These are phyloP conservation scores for Gnomoniopsis sp. DNA, from an alignment of 2,329 filamentous ascomycete species.

Conservation along the genomic window DNA sequence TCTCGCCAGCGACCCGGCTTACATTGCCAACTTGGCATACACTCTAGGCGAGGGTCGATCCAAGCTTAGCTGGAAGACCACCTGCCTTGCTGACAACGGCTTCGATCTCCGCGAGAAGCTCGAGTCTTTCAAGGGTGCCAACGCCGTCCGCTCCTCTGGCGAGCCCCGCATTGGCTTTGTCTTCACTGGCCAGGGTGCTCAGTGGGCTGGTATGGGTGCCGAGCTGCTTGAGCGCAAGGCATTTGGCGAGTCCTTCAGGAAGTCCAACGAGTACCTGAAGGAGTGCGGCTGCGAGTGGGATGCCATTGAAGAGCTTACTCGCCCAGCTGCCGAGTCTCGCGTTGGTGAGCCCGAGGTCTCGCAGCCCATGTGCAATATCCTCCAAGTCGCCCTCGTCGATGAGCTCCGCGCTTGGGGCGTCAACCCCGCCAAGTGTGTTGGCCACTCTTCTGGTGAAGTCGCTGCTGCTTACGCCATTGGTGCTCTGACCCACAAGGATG, in stretches of 20 bases:
- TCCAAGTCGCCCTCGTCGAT: conserved; percentile 29
- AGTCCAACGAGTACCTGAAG: conserved; percentile 3
- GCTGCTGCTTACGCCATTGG: conserved; percentile 18
- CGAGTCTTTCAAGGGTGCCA: conserved; percentile 4
- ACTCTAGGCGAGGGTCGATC: conserved; percentile 33
- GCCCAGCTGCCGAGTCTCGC: conserved; percentile 16
- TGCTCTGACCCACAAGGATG: conserved; percentile 12
- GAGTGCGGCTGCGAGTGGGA: conserved; percentile 14
- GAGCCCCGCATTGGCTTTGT: conserved; percentile 15
- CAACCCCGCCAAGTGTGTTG: conserved; percentile 25
- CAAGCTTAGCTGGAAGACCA: conserved; percentile 29
- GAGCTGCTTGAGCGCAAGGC: conserved; percentile 22
- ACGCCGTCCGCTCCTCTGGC: conserved; percentile 6
- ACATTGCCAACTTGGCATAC: conserved; percentile 43
- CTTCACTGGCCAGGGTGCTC: conserved; percentile 17
- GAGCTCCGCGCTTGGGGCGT: conserved; percentile 21
- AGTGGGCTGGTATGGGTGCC: conserved; percentile 17
- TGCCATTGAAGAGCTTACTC: conserved; percentile 23
- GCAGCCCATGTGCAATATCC: conserved; percentile 30
- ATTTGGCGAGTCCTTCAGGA: conserved; percentile 11
- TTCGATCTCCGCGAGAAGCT: conserved; percentile 42
- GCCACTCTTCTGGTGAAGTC: conserved; percentile 25
- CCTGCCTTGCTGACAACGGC: conserved; percentile 39
- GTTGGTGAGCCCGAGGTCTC: conserved; percentile 27
- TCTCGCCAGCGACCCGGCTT: conserved; percentile 1